Percentiles rank a stretch among this genome's conserved stretches.
These are phyloP conservation scores for Prunella vulgaris DNA, from an alignment of 257 asterid genomes.

Conservation along the genomic window DNA sequence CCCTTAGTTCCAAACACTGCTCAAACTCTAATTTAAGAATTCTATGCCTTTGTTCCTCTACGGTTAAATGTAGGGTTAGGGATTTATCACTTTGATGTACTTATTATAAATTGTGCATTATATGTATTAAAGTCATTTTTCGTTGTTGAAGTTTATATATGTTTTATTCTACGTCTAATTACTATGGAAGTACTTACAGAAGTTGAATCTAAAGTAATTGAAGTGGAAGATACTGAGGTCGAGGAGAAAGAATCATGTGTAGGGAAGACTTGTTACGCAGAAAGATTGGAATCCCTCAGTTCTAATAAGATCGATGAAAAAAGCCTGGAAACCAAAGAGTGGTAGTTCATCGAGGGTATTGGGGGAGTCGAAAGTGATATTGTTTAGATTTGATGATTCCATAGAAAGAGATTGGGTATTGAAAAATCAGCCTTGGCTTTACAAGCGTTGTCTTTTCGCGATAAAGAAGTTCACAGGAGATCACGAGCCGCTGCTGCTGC, in stretches of 20 bases:
- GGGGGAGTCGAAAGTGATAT: neutral
- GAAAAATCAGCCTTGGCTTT: neutral
- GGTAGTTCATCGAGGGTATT: neutral
- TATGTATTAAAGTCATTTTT: too few species aligned
- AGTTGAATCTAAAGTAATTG: neutral
- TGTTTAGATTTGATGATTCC: neutral
- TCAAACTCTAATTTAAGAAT: too few species aligned
- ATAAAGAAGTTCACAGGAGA: neutral
- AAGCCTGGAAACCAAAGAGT: neutral
- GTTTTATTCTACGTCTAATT: too few species aligned
- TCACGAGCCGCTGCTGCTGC: neutral
- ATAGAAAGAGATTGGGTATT: neutral
- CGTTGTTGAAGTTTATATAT: too few species aligned
- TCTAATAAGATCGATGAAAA: neutral
- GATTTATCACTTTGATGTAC: too few species aligned
- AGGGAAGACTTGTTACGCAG: neutral
- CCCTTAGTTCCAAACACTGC: too few species aligned
- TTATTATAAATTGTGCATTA: too few species aligned
- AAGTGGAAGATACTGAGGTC: neutral
- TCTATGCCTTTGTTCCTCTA: too few species aligned
- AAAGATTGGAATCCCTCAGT: neutral
- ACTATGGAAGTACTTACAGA: neutral
- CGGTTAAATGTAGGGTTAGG: too few species aligned
- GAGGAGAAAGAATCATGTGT: neutral
- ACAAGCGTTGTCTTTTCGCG: neutral